Conservation (phyloP, 768 basidiomycete genomes). For the Coprinopsis cinerea region DNA sequence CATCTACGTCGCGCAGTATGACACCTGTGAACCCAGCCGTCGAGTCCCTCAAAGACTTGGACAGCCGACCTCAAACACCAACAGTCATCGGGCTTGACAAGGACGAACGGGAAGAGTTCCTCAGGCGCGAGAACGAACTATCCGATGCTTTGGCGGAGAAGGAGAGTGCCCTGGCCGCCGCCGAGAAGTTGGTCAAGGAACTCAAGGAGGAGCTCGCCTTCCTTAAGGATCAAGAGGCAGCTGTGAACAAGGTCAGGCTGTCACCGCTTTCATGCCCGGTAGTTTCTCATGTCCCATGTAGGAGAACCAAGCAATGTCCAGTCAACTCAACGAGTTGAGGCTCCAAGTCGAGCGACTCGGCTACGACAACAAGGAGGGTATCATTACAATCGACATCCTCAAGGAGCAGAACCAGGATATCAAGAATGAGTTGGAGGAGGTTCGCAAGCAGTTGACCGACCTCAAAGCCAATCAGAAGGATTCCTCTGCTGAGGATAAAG, state of each 20-base stretch:
- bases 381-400: conserved; percentile 89
- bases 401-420: conserved; percentile 92
- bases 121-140: conserved; percentile 93
- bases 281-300: conserved; percentile 22
- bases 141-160: conserved; percentile 90
- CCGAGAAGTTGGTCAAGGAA: conserved; percentile 84
- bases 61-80: conserved; percentile 89
- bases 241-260: conserved; percentile 65
- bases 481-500: conserved; percentile 89
- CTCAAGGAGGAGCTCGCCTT: conserved; percentile 83
- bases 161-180: conserved; percentile 73
- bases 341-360: conserved; percentile 87
- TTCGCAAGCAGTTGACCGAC: conserved; percentile 73
- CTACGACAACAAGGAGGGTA: conserved; percentile 93
- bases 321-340: conserved; percentile 88
- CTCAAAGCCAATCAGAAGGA: conserved; percentile 79
- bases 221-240: conserved; percentile 85
- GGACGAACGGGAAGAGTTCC: conserved; percentile 96
- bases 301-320: conserved; percentile 94
- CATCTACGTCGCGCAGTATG: conserved; percentile 50
- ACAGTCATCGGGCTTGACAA: conserved; percentile 84
- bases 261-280: too few relatives aligned
- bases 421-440: conserved; percentile 82
- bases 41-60: conserved; percentile 66
- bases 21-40: conserved; percentile 73